Base-by-base conservation (phyloP, 805 yeast species). In the Yarrowia divulgata region DNA sequence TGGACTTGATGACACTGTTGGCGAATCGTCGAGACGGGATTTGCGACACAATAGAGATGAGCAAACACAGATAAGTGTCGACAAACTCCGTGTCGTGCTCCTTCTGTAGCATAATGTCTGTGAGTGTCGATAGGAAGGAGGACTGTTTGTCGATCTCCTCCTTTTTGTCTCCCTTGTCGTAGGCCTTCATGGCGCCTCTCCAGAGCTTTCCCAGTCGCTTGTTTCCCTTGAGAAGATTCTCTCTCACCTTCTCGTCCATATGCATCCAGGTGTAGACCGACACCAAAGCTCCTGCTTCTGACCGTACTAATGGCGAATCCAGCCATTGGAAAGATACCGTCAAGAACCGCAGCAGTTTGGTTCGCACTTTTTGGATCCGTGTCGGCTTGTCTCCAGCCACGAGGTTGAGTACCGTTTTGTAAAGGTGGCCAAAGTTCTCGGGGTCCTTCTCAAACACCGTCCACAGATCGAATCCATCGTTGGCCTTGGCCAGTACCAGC, bases 21-120 rank as follows among this genome's bases (percentile, higher is more conserved):
- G 77, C 63, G 60, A 76, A 82, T 57, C 79, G 72, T 69, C 86
- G 75, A 0, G 85, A 79, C 0, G 85, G 84, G 8, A 81, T 72
- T 67, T 80, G 83, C 3, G 85, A 81, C 8, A 82, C 63, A 0
- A 79, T 67, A 8, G 73, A 66, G 6, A 75, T 67, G 13, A 82
- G 55, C 23, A 82, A 37, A 23, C 57, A 19, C 29, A 63, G 23
- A 16, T 37, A 63, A 0, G 68, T 10, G 35, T 63, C 68, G 9
- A 48, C 57, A 32, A 49, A 48, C 45, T 63, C 57, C 29, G 39
- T 23, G 23, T 63, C 68, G 16, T 48, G 46, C 1, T 63, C 57
- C 39, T 63, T 63, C 10, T 48, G 46, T 13, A 63, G 29, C 45
- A 63, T 48, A 29, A 18, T 18, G 19, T 60, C 66, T 18, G 52